A percentile compares a stretch with the other conserved stretches of the same genome.
phyloP scores from a whole-genome alignment of 2,329 filamentous ascomycete species.

The Fusarium transvaalense region DNA sequence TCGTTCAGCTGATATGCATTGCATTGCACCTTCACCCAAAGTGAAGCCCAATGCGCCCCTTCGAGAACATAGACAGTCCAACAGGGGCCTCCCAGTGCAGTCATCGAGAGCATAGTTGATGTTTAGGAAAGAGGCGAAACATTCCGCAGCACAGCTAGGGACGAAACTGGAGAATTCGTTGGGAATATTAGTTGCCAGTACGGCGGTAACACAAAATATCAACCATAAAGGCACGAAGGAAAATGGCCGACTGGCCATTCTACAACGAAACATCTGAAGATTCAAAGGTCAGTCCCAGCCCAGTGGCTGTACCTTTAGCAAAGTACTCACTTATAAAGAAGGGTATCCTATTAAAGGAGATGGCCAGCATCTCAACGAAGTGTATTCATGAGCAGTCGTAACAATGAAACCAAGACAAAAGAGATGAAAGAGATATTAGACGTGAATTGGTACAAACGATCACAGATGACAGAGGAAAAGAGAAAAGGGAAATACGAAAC shows the following conservation, averaged over 20 bases:
- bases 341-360: conserved; percentile 49
- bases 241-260: conserved; percentile 57
- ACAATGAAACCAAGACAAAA: conserved; percentile 36
- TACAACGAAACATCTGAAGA: conserved; percentile 57
- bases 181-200: conserved; percentile 51
- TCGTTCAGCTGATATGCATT: conserved; percentile 71
- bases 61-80: conserved; percentile 74
- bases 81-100: conserved; percentile 64
- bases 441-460: conserved; percentile 17
- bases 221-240: conserved; percentile 51
- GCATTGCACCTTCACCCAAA: conserved; percentile 76
- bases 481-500: conserved; percentile 34
- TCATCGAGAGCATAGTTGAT: conserved; percentile 65
- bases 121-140: conserved; percentile 73
- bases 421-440: conserved; percentile 16
- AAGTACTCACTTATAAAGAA: conserved; percentile 45
- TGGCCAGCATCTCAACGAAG: conserved; percentile 55
- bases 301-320: background rate
- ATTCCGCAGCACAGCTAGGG: conserved; percentile 71
- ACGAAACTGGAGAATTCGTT: conserved; percentile 59
- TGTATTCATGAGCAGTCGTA: conserved; percentile 44
- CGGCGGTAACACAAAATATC: conserved; percentile 47
- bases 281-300: conserved; percentile 13
- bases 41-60: conserved; percentile 73
- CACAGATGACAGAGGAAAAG: conserved; percentile 29